Percentiles rank a stretch among this genome's conserved stretches.
Conservation (phyloP, 1,284 basidiomycete genomes). For the Phlebopus sp. region DNA sequence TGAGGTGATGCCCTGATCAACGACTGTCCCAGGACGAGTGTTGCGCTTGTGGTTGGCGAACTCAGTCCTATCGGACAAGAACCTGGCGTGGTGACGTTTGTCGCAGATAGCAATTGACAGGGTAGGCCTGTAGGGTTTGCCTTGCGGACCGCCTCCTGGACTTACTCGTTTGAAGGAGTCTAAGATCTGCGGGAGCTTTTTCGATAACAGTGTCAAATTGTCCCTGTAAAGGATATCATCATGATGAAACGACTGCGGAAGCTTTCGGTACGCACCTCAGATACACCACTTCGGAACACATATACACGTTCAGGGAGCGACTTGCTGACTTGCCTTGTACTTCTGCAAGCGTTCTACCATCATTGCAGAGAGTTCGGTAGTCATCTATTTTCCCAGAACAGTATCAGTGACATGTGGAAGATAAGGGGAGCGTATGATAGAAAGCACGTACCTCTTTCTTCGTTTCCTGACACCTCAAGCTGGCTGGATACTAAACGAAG, state of each 20-base stretch:
- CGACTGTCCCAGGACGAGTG: conserved; percentile 69
- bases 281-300: conserved; percentile 75
- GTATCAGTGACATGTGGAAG: background rate
- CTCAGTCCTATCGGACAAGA: conserved; percentile 51
- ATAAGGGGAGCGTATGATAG: background rate
- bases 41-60: conserved; percentile 63
- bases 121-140: conserved; percentile 52
- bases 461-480: conserved; percentile 60
- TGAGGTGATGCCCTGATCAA: conserved; percentile 70
- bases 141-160: conserved; percentile 23
- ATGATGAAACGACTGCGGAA: background rate
- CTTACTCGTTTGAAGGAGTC: conserved; percentile 58
- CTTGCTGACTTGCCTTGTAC: conserved; percentile 54
- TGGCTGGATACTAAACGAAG: conserved; percentile 71
- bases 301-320: conserved; percentile 60
- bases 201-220: conserved; percentile 62
- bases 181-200: conserved; percentile 57
- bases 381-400: conserved; percentile 48
- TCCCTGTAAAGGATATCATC: conserved; percentile 42
- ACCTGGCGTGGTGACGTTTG: conserved; percentile 74
- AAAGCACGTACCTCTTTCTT: conserved; percentile 59
- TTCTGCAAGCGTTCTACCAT: conserved; percentile 60
- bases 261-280: conserved; percentile 48
- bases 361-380: conserved; percentile 62
- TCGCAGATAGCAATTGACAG: conserved; percentile 76